phyloP scores from a whole-genome alignment of 1,284 basidiomycete genomes.

The Heliocybe sulcata region DNA sequence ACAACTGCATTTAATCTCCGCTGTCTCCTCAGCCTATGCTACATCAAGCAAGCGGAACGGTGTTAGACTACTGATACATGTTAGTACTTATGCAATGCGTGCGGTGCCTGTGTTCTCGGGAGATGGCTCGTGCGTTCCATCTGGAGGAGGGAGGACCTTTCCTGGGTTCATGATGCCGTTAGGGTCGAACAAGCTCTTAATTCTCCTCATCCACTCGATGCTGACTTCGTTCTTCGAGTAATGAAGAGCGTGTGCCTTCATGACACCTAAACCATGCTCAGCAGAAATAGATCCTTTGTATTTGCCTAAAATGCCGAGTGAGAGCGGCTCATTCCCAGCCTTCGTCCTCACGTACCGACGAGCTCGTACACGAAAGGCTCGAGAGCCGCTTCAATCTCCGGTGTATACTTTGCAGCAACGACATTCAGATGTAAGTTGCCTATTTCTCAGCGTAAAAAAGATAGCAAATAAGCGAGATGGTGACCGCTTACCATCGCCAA shows the following conservation, averaged over 20 bases:
- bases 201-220: constrained; percentile 84
- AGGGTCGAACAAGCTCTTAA: constrained; percentile 91
- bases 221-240: constrained; percentile 83
- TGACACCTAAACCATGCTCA: constrained; percentile 92
- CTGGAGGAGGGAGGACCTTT: constrained; percentile 50
- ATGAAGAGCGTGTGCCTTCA: constrained; percentile 89
- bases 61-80: neutral
- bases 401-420: constrained; percentile 78
- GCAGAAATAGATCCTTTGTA: constrained; percentile 91
- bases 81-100: neutral
- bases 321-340: neutral
- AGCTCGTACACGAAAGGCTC: constrained; percentile 97
- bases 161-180: constrained; percentile 89
- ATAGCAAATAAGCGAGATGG: constrained; percentile 6
- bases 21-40: neutral
- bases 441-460: constrained; percentile 20
- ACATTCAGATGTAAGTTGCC: constrained; percentile 96
- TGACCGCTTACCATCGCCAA: constrained; percentile 78
- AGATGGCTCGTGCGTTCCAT: constrained; percentile 1
- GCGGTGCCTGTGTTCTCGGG: constrained; percentile 6
- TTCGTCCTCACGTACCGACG: constrained; percentile 48
- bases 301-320: constrained; percentile 27
- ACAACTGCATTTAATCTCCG: neutral
- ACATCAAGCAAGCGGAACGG: neutral
- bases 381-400: constrained; percentile 80